Evolutionary conservation across 1,139 yeast species (phyloP).

Genomic region (Lodderomyces elongisporus): DNA sequence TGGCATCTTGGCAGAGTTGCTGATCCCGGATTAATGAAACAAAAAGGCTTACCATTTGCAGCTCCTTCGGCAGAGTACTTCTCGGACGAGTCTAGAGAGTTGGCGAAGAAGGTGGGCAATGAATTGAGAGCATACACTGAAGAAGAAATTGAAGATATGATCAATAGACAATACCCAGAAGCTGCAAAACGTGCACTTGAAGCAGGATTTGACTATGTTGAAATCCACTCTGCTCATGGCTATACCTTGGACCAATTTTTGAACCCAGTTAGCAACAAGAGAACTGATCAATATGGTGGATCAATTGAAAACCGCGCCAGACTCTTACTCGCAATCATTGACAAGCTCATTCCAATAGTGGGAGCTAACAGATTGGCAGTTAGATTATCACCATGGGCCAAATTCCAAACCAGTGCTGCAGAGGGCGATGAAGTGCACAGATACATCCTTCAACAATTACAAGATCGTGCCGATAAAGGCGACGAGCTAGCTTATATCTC

Average conservation of each 20-base stretch:
- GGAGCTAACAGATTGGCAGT: conserved; percentile 53
- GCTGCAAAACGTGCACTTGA: conserved; percentile 47
- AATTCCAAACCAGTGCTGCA: conserved; percentile 33
- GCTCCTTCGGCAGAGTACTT: conserved; percentile 24
- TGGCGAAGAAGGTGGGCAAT: conserved; percentile 26
- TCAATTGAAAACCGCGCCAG: conserved; percentile 61
- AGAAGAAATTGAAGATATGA: conserved; percentile 39
- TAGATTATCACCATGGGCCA: conserved; percentile 59
- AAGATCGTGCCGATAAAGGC: conserved; percentile 35
- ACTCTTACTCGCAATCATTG: conserved; percentile 52
- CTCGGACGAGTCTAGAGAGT: conserved; percentile 19
- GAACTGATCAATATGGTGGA: conserved; percentile 31
- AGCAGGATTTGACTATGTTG: conserved; percentile 69
- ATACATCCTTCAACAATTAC: conserved; percentile 32
- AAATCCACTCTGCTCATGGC: conserved; percentile 67
- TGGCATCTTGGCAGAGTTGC: conserved; percentile 60
- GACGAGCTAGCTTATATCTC: conserved; percentile 47
- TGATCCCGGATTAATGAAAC: conserved; percentile 36
- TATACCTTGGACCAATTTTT: conserved; percentile 61
- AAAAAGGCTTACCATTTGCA: conserved; percentile 21
- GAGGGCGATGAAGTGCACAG: conserved; percentile 32
- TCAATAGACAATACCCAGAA: conserved; percentile 27
- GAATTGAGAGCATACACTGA: conserved; percentile 35
- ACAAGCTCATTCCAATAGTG: conserved; percentile 44
- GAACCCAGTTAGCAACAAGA: conserved; percentile 39